Percentiles rank a stretch among this genome's conserved stretches.
Conservation (phyloP, 1,284 basidiomycete species). For the Mycosarcoma maydis region DNA sequence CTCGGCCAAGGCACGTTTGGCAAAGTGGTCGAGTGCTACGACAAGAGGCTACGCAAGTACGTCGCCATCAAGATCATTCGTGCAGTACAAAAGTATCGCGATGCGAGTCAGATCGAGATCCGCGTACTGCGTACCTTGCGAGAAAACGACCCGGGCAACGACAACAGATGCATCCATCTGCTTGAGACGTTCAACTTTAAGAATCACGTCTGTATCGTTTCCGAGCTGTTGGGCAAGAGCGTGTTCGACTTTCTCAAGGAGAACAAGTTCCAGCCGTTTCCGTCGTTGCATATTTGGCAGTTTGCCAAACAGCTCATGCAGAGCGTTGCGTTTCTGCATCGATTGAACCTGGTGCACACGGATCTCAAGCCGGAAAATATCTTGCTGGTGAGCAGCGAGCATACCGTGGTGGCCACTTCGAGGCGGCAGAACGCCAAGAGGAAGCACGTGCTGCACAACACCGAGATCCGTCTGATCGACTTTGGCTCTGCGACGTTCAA, state of each 20-base stretch:
- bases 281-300: conserved; percentile 91
- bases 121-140: conserved; percentile 91
- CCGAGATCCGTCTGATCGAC: conserved; percentile 95
- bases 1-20: conserved; percentile 99
- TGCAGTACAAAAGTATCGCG: conserved; percentile 74
- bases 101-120: conserved; percentile 98
- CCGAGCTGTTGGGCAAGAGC: conserved; percentile 94
- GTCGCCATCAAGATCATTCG: conserved; percentile 98
- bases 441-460: conserved; percentile 77
- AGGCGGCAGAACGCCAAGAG: conserved; percentile 56
- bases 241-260: conserved; percentile 99
- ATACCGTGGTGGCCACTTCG: conserved; percentile 66
- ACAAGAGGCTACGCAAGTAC: conserved; percentile 74
- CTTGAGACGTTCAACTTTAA: conserved; percentile 94
- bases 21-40: conserved; percentile 94
- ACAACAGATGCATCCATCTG: conserved; percentile 96
- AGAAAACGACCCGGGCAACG: conserved; percentile 86
- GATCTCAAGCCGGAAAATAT: conserved; percentile 91
- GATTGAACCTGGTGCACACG: conserved; percentile 91
- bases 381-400: conserved; percentile 87
- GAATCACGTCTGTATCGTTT: conserved; percentile 97
- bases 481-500: conserved; percentile 99
- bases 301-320: conserved; percentile 91
- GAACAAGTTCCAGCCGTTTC: conserved; percentile 96
- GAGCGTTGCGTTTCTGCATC: conserved; percentile 93